phyloP scores from a whole-genome alignment of 495 filamentous ascomycete species.

The Astrocystis sublimbata region DNA sequence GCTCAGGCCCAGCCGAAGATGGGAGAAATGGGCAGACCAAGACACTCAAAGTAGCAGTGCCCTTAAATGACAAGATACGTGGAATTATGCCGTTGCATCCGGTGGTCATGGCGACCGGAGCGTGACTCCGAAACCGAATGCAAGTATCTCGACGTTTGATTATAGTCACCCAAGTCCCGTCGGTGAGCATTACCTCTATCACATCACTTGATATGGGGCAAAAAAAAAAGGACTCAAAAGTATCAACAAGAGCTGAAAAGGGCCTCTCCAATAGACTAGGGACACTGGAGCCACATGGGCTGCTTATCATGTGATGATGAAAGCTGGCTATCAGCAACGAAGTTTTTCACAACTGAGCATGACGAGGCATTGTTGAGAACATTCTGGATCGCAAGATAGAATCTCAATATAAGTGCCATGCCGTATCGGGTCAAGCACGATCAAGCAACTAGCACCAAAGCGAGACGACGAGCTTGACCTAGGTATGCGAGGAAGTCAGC shows the following conservation, averaged over 20 bases:
- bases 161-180: background rate
- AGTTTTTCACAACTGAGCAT: background rate
- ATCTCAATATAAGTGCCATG: background rate
- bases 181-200: background rate
- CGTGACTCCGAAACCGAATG: background rate
- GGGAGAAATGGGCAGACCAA: background rate
- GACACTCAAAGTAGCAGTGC: background rate
- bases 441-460: background rate
- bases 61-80: background rate
- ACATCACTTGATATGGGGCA: background rate
- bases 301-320: conserved; percentile 6
- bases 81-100: background rate
- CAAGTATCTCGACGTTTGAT: background rate
- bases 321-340: background rate
- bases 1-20: background rate
- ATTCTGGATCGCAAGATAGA: no score
- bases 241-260: background rate
- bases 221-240: background rate
- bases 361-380: no score
- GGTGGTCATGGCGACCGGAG: background rate
- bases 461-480: background rate
- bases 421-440: background rate
- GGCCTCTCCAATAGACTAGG: background rate
- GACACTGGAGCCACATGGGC: background rate
- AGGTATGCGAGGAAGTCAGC: background rate